Percentiles rank a stretch among this genome's conserved stretches.
phyloP scores from a whole-genome alignment of 305 asterid genomes.

The Fraxinus velutina region DNA sequence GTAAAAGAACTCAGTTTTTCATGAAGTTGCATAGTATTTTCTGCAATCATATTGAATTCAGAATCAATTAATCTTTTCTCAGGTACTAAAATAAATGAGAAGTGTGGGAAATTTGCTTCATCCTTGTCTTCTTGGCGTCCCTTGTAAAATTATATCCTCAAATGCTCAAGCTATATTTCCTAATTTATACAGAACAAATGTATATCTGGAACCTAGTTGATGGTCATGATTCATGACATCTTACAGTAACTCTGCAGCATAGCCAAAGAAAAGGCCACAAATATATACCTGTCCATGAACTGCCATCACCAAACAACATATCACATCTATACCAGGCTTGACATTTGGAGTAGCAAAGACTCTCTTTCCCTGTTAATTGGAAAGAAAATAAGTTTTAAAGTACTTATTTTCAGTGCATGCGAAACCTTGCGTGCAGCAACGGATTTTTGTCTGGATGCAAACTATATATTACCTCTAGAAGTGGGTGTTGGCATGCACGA shows the following conservation, averaged over 20 bases:
- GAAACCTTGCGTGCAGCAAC: not conserved
- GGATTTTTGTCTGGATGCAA: constrained; percentile 16
- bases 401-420: not conserved
- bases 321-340: constrained; percentile 51
- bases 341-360: constrained; percentile 60
- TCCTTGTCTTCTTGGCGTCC: not conserved
- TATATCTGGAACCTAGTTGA: not conserved
- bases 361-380: constrained; percentile 50
- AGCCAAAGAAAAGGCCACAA: constrained; percentile 14
- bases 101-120: not conserved
- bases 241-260: constrained; percentile 6
- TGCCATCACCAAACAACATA: constrained; percentile 55
- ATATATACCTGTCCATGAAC: constrained; percentile 60
- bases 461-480: constrained; percentile 45
- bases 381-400: constrained; percentile 16
- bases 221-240: not conserved
- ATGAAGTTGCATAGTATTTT: not conserved
- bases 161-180: not conserved
- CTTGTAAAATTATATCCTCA: not conserved
- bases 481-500: constrained; percentile 57
- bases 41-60: constrained; percentile 5
- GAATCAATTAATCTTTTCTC: not conserved
- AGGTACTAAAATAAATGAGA: not conserved
- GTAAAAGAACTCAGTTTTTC: constrained; percentile 1
- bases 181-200: not conserved